These are phyloP conservation scores for Nidularia pulvinata DNA, from an alignment of 768 basidiomycete species.

Conservation along the genomic window DNA sequence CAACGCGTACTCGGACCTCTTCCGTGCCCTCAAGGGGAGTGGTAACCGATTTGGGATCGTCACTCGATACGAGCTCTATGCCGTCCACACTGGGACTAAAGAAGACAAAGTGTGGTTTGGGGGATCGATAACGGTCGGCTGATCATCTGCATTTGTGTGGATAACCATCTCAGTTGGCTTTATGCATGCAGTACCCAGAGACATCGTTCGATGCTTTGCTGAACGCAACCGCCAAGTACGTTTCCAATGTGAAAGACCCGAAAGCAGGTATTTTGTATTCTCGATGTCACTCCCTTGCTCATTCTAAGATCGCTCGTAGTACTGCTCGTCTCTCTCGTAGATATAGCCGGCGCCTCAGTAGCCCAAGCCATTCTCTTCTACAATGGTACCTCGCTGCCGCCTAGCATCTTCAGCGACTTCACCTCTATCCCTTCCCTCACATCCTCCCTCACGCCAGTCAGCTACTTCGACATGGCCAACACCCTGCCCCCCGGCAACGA, in stretches of 20 bases:
- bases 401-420: constrained; percentile 33
- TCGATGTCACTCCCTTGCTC: neutral
- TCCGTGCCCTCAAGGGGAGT: constrained; percentile 43
- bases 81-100: constrained; percentile 33
- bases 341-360: constrained; percentile 14
- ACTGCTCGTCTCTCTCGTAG: constrained; percentile 16
- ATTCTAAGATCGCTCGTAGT: constrained; percentile 19
- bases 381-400: constrained; percentile 28
- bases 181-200: constrained; percentile 32
- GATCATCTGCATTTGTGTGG: neutral
- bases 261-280: constrained; percentile 27
- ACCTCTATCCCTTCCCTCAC: constrained; percentile 29
- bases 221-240: constrained; percentile 31
- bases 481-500: constrained; percentile 23
- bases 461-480: constrained; percentile 31
- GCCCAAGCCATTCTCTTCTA: constrained; percentile 31
- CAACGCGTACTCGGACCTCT: constrained; percentile 38
- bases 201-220: constrained; percentile 34
- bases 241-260: constrained; percentile 31
- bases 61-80: constrained; percentile 36
- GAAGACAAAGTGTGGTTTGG: constrained; percentile 35
- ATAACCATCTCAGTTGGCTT: too few species aligned
- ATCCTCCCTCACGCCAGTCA: constrained; percentile 22
- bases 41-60: constrained; percentile 44
- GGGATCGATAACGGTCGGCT: constrained; percentile 29